Conservation (phyloP, 345 rosid genomes). For the Conringia planisiliqua region DNA sequence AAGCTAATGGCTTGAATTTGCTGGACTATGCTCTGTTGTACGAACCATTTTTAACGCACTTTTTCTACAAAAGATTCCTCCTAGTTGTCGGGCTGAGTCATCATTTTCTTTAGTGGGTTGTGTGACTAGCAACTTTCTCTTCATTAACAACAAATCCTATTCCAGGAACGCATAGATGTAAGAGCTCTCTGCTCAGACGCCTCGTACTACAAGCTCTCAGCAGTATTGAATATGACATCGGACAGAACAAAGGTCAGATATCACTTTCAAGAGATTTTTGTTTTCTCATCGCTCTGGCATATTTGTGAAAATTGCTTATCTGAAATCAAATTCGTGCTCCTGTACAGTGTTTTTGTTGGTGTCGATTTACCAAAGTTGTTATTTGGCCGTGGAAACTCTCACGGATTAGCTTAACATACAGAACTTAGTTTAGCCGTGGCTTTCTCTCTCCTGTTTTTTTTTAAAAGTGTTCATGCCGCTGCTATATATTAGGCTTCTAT, state of each 20-base stretch:
- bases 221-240: constrained; percentile 75
- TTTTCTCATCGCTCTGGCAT: constrained; percentile 8
- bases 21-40: background rate
- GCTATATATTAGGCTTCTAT: constrained; percentile 1
- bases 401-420: background rate
- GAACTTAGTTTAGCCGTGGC: constrained; percentile 4
- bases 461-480: background rate
- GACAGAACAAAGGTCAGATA: constrained; percentile 88
- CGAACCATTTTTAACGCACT: constrained; percentile 7
- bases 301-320: background rate
- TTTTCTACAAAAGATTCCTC: background rate
- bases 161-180: constrained; percentile 90
- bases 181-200: constrained; percentile 76
- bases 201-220: constrained; percentile 86
- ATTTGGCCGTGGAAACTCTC: background rate
- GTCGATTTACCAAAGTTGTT: constrained; percentile 4
- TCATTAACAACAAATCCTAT: constrained; percentile 17
- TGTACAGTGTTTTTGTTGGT: constrained; percentile 6
- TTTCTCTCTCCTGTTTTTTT: constrained; percentile 3
- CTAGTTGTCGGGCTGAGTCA: background rate
- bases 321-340: constrained; percentile 1
- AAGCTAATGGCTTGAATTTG: constrained; percentile 4
- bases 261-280: constrained; percentile 6
- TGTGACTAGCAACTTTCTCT: background rate
- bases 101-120: constrained; percentile 5